These are phyloP conservation scores for Trichophyton benhamiae DNA, from an alignment of 2,329 filamentous ascomycete species.

Conservation along the genomic window DNA sequence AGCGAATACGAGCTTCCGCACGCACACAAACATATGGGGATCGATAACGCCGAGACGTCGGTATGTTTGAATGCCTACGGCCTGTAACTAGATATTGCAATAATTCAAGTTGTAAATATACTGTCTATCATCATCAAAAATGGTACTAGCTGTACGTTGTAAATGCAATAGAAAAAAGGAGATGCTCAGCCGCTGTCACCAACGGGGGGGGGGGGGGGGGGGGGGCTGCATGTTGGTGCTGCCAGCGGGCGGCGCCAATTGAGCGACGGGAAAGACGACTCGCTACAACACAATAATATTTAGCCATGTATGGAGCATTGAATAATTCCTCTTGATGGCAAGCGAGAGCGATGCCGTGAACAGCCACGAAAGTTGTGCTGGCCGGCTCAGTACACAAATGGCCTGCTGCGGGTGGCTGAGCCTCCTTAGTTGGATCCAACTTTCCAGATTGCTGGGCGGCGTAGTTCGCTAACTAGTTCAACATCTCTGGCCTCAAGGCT, in stretches of 20 bases:
- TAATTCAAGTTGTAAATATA: not conserved
- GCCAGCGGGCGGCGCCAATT: not conserved
- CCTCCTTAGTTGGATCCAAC: not conserved
- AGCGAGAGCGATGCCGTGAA: not conserved
- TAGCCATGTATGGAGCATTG: not conserved
- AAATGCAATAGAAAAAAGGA: not conserved
- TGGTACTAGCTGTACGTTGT: too few relatives aligned
- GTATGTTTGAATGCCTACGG: too few relatives aligned
- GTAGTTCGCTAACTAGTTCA: not conserved
- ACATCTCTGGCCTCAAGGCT: not conserved
- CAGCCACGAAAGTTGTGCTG: not conserved
- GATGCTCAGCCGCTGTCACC: not conserved
- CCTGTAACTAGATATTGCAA: not conserved
- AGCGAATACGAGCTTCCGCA: not conserved
- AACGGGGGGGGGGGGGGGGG: not conserved
- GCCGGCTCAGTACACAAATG: not conserved
- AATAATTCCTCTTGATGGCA: not conserved
- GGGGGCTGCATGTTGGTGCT: not conserved
- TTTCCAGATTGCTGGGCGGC: not conserved
- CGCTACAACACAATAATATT: not conserved
- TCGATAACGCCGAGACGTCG: not conserved
- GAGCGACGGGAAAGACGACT: not conserved
- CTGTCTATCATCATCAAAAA: too few relatives aligned
- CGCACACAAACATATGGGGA: not conserved
- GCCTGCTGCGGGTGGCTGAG: not conserved